Evolutionary conservation across 805 yeast genomes (phyloP).

Genomic region (Lachancea meyersii): DNA sequence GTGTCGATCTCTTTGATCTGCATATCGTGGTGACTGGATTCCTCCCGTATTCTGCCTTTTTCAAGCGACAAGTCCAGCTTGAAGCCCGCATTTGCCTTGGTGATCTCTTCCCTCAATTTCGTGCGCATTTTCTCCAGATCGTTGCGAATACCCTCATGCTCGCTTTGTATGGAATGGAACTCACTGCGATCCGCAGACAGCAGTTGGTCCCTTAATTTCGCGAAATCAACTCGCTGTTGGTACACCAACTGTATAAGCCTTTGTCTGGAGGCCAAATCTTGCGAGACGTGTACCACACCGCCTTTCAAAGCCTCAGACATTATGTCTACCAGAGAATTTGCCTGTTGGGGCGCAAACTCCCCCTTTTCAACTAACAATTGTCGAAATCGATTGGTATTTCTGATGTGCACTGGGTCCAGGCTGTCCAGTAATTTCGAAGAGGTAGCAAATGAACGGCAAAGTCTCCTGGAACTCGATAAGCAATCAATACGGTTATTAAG

Average conservation of each 20-base stretch:
- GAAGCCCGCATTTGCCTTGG: conserved; percentile 84
- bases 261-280: conserved; percentile 79
- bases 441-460: not conserved
- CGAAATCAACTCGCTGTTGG: conserved; percentile 95
- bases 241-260: conserved; percentile 77
- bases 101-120: conserved; percentile 81
- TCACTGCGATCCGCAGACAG: conserved; percentile 84
- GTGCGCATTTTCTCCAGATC: conserved; percentile 84
- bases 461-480: not conserved
- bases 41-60: conserved; percentile 93
- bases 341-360: conserved; percentile 71
- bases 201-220: conserved; percentile 86
- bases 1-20: conserved; percentile 93
- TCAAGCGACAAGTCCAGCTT: conserved; percentile 86
- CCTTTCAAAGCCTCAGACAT: conserved; percentile 72
- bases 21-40: conserved; percentile 83
- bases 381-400: conserved; percentile 69
- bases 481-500: not conserved
- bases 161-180: conserved; percentile 72
- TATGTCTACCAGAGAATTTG: conserved; percentile 70
- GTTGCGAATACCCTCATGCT: conserved; percentile 75
- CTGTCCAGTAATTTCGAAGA: conserved; percentile 7
- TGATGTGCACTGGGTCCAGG: conserved; percentile 40
- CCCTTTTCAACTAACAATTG: conserved; percentile 52
- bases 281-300: conserved; percentile 67